Evolutionary conservation across 2,329 filamentous ascomycete genomes (phyloP), one percentile per base, ranked within the genome.

Genomic region (Colletotrichum liriopes): DNA sequence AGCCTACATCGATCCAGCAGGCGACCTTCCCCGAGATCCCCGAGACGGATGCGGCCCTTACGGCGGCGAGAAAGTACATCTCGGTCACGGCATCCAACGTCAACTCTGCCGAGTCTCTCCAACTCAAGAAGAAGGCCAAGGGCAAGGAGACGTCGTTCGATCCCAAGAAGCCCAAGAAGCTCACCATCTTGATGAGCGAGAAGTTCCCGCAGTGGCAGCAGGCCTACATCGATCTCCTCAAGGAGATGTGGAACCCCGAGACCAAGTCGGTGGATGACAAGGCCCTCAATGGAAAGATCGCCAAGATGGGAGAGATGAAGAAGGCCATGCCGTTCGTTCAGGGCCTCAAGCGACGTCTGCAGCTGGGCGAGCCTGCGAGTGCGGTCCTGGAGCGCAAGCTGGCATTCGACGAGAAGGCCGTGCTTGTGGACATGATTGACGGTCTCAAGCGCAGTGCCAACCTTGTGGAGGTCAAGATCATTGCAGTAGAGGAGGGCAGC

Each of bases 251-350:
- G 84, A 88, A 93, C 73, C 82, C 88, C 23, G 80, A 79, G 74
- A 90, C 84, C 75, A 86, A 93, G 75, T 84, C 86, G 12, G 84
- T 93, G 75, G 92, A 97, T 79, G 94, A 97, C 81, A 97, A 97
- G 86, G 91, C 90, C 68, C 86, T 98, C 58, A 93, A 91, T 78
- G 91, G 91, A 76, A 89, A 91, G 79, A 92, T 98, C 70, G 91
- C 91, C 76, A 97, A 97, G 86, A 87, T 94, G 79, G 91, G 91
- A 54, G 94, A 97, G 84, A 94, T 95, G 89, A 99, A 98, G 90
- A 96, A 97, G 85, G 96, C 95, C 2, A 98, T 98, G 96, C 96
- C 96, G 0, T 98, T 98, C 79, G 92, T 98, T 61, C 95, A 98
- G 84, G 84, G 82, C 8, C 86, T 98, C 72, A 98, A 98, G 92